phyloP scores from a whole-genome alignment of 768 basidiomycete genomes.

The Termitomyces sp. region DNA sequence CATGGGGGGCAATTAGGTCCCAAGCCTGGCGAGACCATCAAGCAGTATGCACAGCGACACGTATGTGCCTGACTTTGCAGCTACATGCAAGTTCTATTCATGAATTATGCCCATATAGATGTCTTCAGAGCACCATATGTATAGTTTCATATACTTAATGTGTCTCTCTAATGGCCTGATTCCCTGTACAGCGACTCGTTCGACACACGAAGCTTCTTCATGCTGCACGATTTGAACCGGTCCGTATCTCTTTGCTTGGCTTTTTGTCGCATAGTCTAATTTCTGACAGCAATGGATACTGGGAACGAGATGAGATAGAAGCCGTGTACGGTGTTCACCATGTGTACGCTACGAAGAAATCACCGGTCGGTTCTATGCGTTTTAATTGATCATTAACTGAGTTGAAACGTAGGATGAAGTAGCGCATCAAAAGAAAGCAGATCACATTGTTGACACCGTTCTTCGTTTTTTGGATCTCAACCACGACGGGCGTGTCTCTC shows the following conservation, averaged over 20 bases:
- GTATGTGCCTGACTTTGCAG: conserved; percentile 50
- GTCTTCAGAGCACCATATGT: conserved; percentile 90
- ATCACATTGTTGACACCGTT: conserved; percentile 70
- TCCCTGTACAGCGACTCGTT: conserved; percentile 66
- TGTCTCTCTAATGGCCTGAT: conserved; percentile 7
- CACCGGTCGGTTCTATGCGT: conserved; percentile 44
- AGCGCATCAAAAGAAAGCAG: conserved; percentile 81
- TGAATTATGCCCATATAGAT: conserved; percentile 50
- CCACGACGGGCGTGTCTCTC: conserved; percentile 65
- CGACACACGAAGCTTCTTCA: conserved; percentile 88
- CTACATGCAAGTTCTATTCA: conserved; percentile 15
- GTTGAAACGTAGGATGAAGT: conserved; percentile 56
- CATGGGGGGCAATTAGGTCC: conserved; percentile 47
- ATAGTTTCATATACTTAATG: conserved; percentile 21
- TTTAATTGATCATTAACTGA: not conserved
- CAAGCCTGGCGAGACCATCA: conserved; percentile 55
- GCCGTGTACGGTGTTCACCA: conserved; percentile 97
- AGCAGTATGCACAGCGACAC: conserved; percentile 87
- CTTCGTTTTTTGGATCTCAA: conserved; percentile 72
- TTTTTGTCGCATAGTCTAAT: not conserved
- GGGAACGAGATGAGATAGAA: conserved; percentile 88
- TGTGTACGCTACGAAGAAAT: conserved; percentile 80
- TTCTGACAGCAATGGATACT: conserved; percentile 65
- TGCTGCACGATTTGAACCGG: conserved; percentile 91
- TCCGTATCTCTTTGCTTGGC: conserved; percentile 27